A percentile compares a stretch with the other conserved stretches of the same genome.
These are phyloP conservation scores for Cadophora sp. DNA, from an alignment of 2,329 filamentous ascomycete genomes.

Conservation along the genomic window DNA sequence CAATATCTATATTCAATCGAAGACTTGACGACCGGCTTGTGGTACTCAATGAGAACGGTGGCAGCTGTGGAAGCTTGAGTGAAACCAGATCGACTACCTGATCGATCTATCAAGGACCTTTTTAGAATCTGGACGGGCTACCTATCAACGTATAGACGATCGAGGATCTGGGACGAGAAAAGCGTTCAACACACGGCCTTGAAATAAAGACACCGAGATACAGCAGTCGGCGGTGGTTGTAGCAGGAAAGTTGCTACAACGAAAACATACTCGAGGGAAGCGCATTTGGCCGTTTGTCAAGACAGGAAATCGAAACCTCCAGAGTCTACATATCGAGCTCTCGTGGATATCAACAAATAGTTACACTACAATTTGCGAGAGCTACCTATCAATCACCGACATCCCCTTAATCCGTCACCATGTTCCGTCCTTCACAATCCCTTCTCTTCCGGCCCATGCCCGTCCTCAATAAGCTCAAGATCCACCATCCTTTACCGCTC, in stretches of 20 bases:
- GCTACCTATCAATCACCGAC: background rate
- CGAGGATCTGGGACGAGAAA: background rate
- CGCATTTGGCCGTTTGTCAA: background rate
- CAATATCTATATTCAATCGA: background rate
- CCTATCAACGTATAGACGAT: background rate
- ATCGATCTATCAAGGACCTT: no score
- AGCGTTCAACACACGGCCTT: background rate
- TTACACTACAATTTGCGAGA: background rate
- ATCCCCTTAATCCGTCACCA: slow-evolving; percentile 27
- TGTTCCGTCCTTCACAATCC: slow-evolving; percentile 59
- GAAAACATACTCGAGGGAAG: background rate
- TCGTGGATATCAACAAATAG: background rate
- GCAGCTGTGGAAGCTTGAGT: background rate
- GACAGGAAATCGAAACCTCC: background rate
- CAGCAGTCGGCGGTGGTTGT: no score
- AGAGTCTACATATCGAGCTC: background rate
- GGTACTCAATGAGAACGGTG: background rate
- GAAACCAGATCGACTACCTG: background rate
- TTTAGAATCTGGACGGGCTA: background rate
- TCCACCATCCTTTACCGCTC: slow-evolving; percentile 58
- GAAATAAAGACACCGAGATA: no score
- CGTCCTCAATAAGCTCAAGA: slow-evolving; percentile 50
- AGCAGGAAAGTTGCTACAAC: no score
- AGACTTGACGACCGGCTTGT: background rate
- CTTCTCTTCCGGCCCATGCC: slow-evolving; percentile 56